Evolutionary conservation across 306 rosid genomes (phyloP).

Genomic region (Vigna radiata): DNA sequence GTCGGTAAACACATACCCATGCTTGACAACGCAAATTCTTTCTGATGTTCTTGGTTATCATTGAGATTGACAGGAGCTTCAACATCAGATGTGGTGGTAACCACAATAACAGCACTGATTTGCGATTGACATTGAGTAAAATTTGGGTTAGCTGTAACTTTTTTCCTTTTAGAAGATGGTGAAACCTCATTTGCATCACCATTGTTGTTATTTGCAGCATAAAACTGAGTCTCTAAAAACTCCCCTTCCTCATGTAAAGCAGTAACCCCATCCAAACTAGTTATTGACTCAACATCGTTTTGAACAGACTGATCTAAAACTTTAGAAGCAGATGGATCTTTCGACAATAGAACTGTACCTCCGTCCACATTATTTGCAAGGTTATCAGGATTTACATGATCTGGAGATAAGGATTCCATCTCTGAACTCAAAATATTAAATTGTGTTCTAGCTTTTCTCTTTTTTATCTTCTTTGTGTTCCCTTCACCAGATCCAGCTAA

Average conservation of each 20-base stretch:
- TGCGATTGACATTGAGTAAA: conserved; percentile 44
- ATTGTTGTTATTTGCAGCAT: conserved; percentile 41
- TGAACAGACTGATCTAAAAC: conserved; percentile 52
- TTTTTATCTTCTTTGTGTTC: conserved; percentile 46
- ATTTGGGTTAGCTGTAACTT: conserved; percentile 44
- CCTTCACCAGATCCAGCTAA: conserved; percentile 51
- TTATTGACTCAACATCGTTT: conserved; percentile 51
- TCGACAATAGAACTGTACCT: conserved; percentile 39
- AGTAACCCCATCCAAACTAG: conserved; percentile 42
- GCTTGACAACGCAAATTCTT: conserved; percentile 48
- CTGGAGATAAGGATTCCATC: conserved; percentile 43
- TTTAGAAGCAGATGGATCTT: conserved; percentile 50
- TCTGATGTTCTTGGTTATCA: conserved; percentile 50
- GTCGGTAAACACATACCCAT: conserved; percentile 34
- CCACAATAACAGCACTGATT: conserved; percentile 47
- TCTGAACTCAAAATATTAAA: conserved; percentile 51
- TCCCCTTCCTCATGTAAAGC: conserved; percentile 44
- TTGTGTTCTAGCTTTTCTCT: conserved; percentile 50
- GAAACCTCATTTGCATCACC: conserved; percentile 45
- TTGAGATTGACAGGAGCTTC: conserved; percentile 48
- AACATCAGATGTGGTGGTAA: conserved; percentile 49
- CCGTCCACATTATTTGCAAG: conserved; percentile 49
- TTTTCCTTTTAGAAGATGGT: conserved; percentile 52
- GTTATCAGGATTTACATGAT: conserved; percentile 43
- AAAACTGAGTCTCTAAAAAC: conserved; percentile 48